Evolutionary conservation across 169 alveolate species (phyloP), one percentile per base, ranked within the genome.

Genomic region (Eimeria necatrix): DNA sequence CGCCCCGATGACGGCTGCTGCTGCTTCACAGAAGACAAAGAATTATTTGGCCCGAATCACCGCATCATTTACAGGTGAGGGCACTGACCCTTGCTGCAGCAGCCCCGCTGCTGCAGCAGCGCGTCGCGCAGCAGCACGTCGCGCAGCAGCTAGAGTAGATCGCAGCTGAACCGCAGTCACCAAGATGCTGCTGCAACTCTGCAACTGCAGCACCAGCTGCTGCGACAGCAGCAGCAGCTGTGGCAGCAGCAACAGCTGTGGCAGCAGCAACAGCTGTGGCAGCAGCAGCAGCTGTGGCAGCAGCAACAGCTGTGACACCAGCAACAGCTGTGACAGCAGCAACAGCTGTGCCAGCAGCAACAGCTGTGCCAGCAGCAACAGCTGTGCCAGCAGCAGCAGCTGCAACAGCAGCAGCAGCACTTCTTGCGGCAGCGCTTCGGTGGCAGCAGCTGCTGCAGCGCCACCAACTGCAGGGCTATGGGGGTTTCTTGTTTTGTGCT

Each of bases 1-100:
- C 95, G 98, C 46, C 94, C 95, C 8, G 97, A 96, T 68, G 97
- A 94, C 59, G 89, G 88, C 80, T 97, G 98, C 68, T 97, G 98
- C 95, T 97, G 98, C 80, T 96, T 98, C 95, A 98, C 96, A 78
- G 98, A 97, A 73, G 97, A 96, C 92, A 95, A 95, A 32, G 97
- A 94, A 22, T 51, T 93, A 46, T 64, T 97, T 16, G 95, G 96
- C 52, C 89, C 96, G 4, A 97, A 95, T 52, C 93, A 93, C 96
- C 97, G 97, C 90, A 96, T 97, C 91, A 96, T 98, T 22, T 98
- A 97, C 94, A 96, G 98, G 98, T 96, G 41, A 32, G 41, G 41
- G 41, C 76, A 64, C 10, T 56, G 2, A 18, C 68, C 20, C 22
- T 56, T 14, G 12, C 22, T 56, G 41, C 60, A 7, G 26, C 46